Evolutionary conservation across 441 rosid genomes (phyloP).

Genomic region (Pelargonium cotyledonis): DNA sequence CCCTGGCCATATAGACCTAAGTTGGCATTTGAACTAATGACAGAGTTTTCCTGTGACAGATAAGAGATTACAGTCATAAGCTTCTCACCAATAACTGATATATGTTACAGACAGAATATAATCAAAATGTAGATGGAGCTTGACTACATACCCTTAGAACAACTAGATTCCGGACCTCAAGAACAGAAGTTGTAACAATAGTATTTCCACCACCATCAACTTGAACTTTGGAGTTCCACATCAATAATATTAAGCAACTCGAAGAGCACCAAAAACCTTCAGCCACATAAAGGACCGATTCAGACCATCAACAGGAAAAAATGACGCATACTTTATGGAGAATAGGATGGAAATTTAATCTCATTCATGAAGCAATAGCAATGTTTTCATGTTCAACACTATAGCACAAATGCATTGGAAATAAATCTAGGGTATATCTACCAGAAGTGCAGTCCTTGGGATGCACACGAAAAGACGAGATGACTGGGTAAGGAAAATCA

Average conservation of each 20-base stretch:
- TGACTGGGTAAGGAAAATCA: not conserved
- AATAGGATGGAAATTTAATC: slow-evolving; percentile 9
- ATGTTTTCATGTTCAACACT: not conserved
- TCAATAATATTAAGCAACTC: slow-evolving; percentile 89
- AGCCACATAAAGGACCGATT: slow-evolving; percentile 25
- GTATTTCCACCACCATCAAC: slow-evolving; percentile 96
- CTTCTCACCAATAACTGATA: slow-evolving; percentile 7
- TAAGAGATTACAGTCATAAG: slow-evolving; percentile 23
- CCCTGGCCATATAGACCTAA: slow-evolving; percentile 96
- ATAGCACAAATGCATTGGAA: not conserved
- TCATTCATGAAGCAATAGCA: slow-evolving; percentile 2
- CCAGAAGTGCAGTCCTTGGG: not conserved
- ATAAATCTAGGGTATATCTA: not conserved
- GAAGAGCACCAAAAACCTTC: slow-evolving; percentile 97
- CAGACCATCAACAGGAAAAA: slow-evolving; percentile 14
- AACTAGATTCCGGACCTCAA: slow-evolving; percentile 95
- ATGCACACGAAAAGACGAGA: not conserved
- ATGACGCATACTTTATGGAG: slow-evolving; percentile 12
- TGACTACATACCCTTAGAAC: slow-evolving; percentile 73
- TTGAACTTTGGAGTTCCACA: slow-evolving; percentile 93
- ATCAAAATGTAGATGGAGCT: slow-evolving; percentile 7
- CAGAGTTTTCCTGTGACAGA: slow-evolving; percentile 67
- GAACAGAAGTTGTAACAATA: slow-evolving; percentile 76
- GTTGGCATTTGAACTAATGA: slow-evolving; percentile 80
- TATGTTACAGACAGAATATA: not conserved